Base-by-base conservation (phyloP, 2,329 filamentous ascomycete genomes). In the Graphiopsis chlorocephala region DNA sequence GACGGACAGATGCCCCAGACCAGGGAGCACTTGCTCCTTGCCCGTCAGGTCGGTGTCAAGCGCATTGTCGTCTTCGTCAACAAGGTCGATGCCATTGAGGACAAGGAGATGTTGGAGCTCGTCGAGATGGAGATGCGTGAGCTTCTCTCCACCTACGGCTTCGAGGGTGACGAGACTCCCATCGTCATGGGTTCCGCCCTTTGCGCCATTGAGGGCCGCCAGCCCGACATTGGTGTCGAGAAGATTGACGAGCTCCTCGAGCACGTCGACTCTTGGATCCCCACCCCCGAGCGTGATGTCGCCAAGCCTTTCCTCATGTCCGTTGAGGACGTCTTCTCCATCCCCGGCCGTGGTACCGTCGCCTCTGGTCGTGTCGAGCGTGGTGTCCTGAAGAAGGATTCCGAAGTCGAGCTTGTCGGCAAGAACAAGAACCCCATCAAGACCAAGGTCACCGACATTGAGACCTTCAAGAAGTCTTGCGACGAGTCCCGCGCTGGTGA, bases 71-170 rank as follows among this genome's bases (percentile, higher is more conserved):
- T 99, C 73, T 99, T 99, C 79, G 95, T 99, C 81, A 99, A 99
- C 91, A 99, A 99, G 87, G 87, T 98, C 78, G 95, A 99, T 80
- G 92, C 93, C 71, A 88, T 99, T 68, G 94, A 98, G 73, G 95
- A 99, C 84, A 91, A 92, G 68, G 95, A 99, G 83, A 99, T 99
- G 95, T 87, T 99, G 88, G 95, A 99, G 84, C 91, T 99, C 66
- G 95, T 99, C 78, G 95, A 99, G 87, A 96, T 99, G 90, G 95
- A 99, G 85, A 99, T 99, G 95, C 92, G 95, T 76, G 95, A 99
- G 83, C 89, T 99, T 64, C 90, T 99, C 67, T 87, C 77, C 75
- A 90, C 88, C 73, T 99, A 99, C 81, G 93, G 93, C 68, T 99
- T 99, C 79, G 95, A 99, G 82, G 95, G 95, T 73, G 96, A 99